Conservation (phyloP, 2,329 filamentous ascomycete species). For the Volutella citrinella region DNA sequence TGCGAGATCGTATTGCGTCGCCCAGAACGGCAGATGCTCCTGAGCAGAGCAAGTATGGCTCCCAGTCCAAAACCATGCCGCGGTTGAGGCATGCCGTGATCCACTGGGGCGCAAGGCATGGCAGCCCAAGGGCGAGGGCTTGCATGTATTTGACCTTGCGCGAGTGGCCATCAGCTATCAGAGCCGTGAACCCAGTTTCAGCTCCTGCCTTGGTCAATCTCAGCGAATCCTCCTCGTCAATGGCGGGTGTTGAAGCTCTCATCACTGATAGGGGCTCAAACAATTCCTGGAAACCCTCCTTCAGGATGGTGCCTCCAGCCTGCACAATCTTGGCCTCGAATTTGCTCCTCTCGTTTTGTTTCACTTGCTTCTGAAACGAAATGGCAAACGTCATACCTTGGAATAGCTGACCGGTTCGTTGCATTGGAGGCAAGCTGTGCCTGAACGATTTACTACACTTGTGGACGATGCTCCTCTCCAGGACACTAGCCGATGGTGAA, state of each 20-base stretch:
- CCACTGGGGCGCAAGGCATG: slow-evolving; percentile 83
- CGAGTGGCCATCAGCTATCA: slow-evolving; percentile 83
- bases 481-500: slow-evolving; percentile 34
- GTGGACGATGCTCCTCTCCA: slow-evolving; percentile 36
- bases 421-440: slow-evolving; percentile 24
- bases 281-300: slow-evolving; percentile 76
- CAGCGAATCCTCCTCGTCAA: slow-evolving; percentile 37
- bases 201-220: slow-evolving; percentile 51
- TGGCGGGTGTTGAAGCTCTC: slow-evolving; percentile 28
- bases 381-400: slow-evolving; percentile 83
- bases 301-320: slow-evolving; percentile 70
- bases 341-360: slow-evolving; percentile 37
- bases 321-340: slow-evolving; percentile 62
- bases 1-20: slow-evolving; percentile 73
- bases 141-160: slow-evolving; percentile 92
- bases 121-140: slow-evolving; percentile 83
- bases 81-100: slow-evolving; percentile 67
- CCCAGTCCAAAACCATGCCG: slow-evolving; percentile 66
- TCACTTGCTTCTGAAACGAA: slow-evolving; percentile 58
- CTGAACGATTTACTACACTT: slow-evolving; percentile 26
- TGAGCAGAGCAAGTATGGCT: slow-evolving; percentile 78
- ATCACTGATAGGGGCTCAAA: slow-evolving; percentile 54
- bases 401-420: slow-evolving; percentile 52
- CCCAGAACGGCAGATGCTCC: slow-evolving; percentile 76
- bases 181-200: slow-evolving; percentile 71